Evolutionary conservation across 1,284 basidiomycete species (phyloP).

Genomic region (Melanopsichium pennsylvanicum): DNA sequence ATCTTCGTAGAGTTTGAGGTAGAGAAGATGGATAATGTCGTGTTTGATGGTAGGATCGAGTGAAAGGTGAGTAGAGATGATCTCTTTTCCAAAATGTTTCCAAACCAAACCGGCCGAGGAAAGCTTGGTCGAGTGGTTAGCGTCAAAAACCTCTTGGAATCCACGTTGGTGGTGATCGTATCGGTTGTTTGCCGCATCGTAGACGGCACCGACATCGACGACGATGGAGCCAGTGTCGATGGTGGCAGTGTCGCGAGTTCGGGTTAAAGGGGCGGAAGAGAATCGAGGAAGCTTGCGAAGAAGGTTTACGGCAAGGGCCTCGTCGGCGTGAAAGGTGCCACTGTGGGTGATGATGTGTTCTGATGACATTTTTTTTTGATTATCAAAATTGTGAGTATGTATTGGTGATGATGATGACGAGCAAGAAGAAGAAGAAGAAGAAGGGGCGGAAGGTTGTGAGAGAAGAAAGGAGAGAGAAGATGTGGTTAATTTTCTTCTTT

Average conservation of each 20-base stretch:
- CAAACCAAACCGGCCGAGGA: conserved; percentile 87
- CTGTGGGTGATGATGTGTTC: conserved; percentile 76
- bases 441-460: too few species aligned
- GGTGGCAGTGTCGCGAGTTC: conserved; percentile 78
- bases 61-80: conserved; percentile 76
- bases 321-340: conserved; percentile 96
- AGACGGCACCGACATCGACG: conserved; percentile 95
- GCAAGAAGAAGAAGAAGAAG: too few species aligned
- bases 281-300: conserved; percentile 81
- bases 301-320: conserved; percentile 91
- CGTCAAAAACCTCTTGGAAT: conserved; percentile 87
- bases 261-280: conserved; percentile 68
- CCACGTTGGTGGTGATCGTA: conserved; percentile 98
- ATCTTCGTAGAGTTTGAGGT: conserved; percentile 88
- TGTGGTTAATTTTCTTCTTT: too few species aligned
- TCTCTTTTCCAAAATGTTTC: conserved; percentile 86
- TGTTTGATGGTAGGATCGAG: conserved; percentile 69
- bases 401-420: too few species aligned
- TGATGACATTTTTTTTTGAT: too few species aligned
- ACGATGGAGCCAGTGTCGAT: conserved; percentile 90
- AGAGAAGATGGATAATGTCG: conserved; percentile 76
- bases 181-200: conserved; percentile 78
- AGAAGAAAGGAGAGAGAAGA: too few species aligned
- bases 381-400: too few species aligned
- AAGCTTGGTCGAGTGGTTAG: conserved; percentile 81